A percentile compares a stretch with the other conserved stretches of the same genome.
These are phyloP conservation scores for Aspergillus fumigatiaffinis DNA, from an alignment of 2,329 filamentous ascomycete genomes.

Conservation along the genomic window DNA sequence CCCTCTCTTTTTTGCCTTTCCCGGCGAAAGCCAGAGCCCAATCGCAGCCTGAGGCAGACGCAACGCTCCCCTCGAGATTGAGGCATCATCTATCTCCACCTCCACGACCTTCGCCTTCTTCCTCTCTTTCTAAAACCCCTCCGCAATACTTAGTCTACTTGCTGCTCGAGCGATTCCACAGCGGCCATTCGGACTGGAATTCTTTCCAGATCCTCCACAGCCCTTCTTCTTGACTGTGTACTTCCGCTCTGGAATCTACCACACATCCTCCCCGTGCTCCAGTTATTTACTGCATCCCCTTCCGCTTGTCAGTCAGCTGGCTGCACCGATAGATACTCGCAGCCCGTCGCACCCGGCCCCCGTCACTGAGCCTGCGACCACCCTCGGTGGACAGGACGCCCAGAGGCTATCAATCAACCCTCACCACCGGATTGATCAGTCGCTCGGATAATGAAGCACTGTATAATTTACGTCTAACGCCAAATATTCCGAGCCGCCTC, in stretches of 20 bases:
- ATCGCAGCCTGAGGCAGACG: conserved; percentile 16
- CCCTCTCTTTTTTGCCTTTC: background rate
- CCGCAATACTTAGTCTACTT: background rate
- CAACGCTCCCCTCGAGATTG: background rate
- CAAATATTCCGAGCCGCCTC: conserved; percentile 22
- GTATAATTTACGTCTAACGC: conserved; percentile 15
- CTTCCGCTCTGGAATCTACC: conserved; percentile 16
- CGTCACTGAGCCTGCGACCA: conserved; percentile 13
- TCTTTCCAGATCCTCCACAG: background rate
- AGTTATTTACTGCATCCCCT: conserved; percentile 4
- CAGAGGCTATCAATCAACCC: background rate
- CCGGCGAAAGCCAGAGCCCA: conserved; percentile 4
- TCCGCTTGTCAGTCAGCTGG: conserved; percentile 16
- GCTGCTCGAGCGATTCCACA: background rate
- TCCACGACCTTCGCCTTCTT: background rate
- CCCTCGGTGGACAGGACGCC: background rate
- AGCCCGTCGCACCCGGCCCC: conserved; percentile 11
- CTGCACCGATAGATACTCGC: conserved; percentile 8
- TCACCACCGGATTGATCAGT: conserved; percentile 9
- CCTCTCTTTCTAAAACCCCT: conserved; percentile 2
- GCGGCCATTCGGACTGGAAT: conserved; percentile 5
- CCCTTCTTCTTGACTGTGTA: conserved; percentile 6
- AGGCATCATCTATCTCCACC: conserved; percentile 1
- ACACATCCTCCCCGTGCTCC: conserved; percentile 9
- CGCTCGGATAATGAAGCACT: conserved; percentile 23